Percentiles rank a stretch among this genome's conserved stretches.
These are phyloP conservation scores for Leishmania aethiopica DNA, from an alignment of 208 protist species.

Conservation along the genomic window DNA sequence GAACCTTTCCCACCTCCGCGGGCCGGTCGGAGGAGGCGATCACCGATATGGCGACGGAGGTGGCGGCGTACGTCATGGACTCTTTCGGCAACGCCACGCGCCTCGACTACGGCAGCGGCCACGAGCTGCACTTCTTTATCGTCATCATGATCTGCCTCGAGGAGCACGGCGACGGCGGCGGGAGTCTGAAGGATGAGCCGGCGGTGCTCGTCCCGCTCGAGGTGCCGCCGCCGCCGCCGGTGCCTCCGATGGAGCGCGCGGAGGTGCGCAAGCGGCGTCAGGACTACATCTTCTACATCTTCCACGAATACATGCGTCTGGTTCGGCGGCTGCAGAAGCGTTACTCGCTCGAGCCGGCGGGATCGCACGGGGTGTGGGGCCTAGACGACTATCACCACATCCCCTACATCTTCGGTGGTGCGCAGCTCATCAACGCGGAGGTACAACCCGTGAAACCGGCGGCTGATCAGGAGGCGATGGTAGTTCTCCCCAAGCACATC, in stretches of 20 bases:
- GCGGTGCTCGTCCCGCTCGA: constrained; percentile 35
- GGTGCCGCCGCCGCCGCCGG: constrained; percentile 39
- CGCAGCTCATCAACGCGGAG: constrained; percentile 93
- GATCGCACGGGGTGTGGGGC: constrained; percentile 98
- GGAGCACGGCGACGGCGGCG: constrained; percentile 70
- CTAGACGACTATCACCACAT: constrained; percentile 99
- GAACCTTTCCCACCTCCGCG: constrained; percentile 40
- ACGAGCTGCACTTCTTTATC: constrained; percentile 98
- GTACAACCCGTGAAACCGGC: constrained; percentile 25
- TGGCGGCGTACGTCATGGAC: constrained; percentile 92
- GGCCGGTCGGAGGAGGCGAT: constrained; percentile 27
- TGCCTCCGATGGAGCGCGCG: constrained; percentile 29
- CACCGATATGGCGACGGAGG: constrained; percentile 60
- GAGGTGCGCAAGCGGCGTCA: constrained; percentile 51
- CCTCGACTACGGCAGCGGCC: constrained; percentile 99
- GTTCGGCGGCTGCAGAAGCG: constrained; percentile 86
- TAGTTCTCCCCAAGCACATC: constrained; percentile 84
- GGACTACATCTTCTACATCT: constrained; percentile 88
- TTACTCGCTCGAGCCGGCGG: constrained; percentile 96
- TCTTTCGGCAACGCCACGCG: constrained; percentile 96
- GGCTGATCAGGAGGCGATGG: constrained; percentile 39
- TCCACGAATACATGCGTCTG: constrained; percentile 93
- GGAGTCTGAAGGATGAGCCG: constrained; percentile 36
- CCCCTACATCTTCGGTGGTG: constrained; percentile 96
- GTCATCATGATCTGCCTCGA: constrained; percentile 92